Percentiles rank a stretch among this genome's conserved stretches.
phyloP scores from a whole-genome alignment of 345 rosid genomes.

The Citropsis articulata region DNA sequence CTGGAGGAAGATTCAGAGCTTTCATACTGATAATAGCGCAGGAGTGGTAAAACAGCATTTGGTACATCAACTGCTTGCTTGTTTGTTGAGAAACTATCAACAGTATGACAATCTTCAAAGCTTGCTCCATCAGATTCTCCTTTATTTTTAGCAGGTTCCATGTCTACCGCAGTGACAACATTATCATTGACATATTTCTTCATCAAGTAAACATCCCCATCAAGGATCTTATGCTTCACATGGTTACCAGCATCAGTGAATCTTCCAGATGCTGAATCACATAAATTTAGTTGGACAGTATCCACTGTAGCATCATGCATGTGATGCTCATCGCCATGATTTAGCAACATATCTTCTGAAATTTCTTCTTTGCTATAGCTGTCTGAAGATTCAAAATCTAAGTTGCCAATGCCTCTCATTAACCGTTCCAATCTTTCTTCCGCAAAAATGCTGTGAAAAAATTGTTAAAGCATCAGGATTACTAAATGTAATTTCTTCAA shows the following conservation, averaged over 20 bases:
- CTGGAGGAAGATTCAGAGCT: constrained; percentile 79
- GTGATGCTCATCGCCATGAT: constrained; percentile 30
- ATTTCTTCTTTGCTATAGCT: constrained; percentile 31
- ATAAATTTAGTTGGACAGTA: constrained; percentile 27
- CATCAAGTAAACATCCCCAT: constrained; percentile 27
- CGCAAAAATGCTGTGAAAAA: constrained; percentile 63
- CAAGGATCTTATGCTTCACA: constrained; percentile 35
- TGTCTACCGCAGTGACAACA: constrained; percentile 25
- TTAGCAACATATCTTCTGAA: constrained; percentile 24
- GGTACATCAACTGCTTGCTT: constrained; percentile 56
- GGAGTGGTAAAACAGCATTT: constrained; percentile 54
- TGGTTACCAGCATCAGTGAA: constrained; percentile 29
- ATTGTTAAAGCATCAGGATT: constrained; percentile 9
- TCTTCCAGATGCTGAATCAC: constrained; percentile 34
- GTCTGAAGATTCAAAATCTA: constrained; percentile 45
- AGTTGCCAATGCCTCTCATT: constrained; percentile 53
- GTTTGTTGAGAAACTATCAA: constrained; percentile 37
- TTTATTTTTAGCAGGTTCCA: constrained; percentile 34
- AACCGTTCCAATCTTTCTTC: constrained; percentile 91
- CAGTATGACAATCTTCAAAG: constrained; percentile 33
- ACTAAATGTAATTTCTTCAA: background rate
- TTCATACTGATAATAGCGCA: constrained; percentile 66
- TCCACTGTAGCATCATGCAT: constrained; percentile 24
- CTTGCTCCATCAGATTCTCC: constrained; percentile 32
- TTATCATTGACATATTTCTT: constrained; percentile 26